phyloP scores from a whole-genome alignment of 2,329 filamentous ascomycete genomes.

The Colletotrichum sp. region DNA sequence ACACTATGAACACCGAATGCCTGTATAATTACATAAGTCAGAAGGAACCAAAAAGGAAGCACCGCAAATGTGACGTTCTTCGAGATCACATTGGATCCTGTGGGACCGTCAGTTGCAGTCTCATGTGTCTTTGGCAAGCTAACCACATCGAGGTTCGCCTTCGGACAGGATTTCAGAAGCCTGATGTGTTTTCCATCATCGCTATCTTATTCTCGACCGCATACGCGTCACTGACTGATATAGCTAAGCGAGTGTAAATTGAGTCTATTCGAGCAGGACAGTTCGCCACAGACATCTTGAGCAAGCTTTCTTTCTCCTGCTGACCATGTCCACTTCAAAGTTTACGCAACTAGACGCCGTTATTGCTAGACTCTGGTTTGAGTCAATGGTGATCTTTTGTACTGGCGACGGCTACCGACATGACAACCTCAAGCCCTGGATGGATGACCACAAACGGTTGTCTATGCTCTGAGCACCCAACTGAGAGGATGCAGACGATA shows the following conservation, averaged over 20 bases:
- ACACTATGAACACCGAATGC: not conserved
- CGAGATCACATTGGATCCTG: not conserved
- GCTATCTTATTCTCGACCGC: not conserved
- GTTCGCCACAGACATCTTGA: not conserved
- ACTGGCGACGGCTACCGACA: not conserved
- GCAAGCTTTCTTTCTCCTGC: not conserved
- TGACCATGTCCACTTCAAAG: not conserved
- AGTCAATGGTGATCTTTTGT: not conserved
- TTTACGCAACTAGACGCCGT: not conserved
- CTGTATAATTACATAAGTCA: not conserved
- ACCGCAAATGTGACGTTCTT: not conserved
- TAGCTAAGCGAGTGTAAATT: not conserved
- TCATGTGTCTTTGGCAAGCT: not conserved
- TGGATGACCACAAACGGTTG: not conserved
- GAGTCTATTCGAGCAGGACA: not conserved
- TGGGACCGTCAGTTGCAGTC: accelerated
- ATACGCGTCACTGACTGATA: not conserved
- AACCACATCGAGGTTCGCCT: accelerated
- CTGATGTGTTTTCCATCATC: not conserved
- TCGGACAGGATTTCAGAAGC: not conserved
- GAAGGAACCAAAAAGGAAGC: not conserved
- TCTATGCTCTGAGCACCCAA: accelerated
- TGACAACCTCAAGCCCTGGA: not conserved
- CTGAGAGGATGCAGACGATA: accelerated
- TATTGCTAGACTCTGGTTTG: not conserved